Evolutionary conservation across 1,284 basidiomycete genomes (phyloP).

Genomic region (Trametes hirsuta): DNA sequence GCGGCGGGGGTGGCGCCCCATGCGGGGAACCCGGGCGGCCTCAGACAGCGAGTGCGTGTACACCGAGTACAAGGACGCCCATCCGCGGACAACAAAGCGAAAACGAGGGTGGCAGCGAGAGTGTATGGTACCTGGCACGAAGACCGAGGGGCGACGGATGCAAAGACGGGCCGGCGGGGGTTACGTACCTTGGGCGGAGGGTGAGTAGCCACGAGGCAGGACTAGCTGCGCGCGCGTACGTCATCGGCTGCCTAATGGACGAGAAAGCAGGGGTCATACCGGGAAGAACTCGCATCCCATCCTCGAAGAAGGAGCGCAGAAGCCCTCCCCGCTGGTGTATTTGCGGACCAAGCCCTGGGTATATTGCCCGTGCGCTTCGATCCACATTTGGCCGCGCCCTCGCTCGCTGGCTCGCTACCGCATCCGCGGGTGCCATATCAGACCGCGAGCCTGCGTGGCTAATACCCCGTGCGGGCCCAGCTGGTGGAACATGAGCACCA

Average conservation of each 20-base stretch:
- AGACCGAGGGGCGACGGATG: background rate
- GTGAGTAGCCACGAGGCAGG: slow-evolving; percentile 28
- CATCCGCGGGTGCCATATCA: too few species aligned
- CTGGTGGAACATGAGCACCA: too few species aligned
- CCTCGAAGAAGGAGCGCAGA: too few species aligned
- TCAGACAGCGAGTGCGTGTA: too few species aligned
- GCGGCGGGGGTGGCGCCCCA: background rate
- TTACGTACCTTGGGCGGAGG: slow-evolving; percentile 22
- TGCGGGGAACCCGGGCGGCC: background rate
- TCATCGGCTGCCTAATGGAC: background rate
- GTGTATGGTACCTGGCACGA: slow-evolving; percentile 4
- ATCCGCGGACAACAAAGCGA: background rate
- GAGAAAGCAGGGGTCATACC: background rate
- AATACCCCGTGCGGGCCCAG: too few species aligned
- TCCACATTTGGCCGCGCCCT: too few species aligned
- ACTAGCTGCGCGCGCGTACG: slow-evolving; percentile 8
- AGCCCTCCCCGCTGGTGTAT: too few species aligned
- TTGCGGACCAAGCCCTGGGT: too few species aligned
- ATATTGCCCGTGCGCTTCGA: too few species aligned
- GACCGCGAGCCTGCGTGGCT: too few species aligned
- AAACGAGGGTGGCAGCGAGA: background rate
- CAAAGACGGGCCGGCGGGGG: background rate
- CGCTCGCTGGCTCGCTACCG: too few species aligned
- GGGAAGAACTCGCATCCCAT: slow-evolving; percentile 4
- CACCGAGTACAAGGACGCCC: slow-evolving; percentile 4